Evolutionary conservation across 257 asterid species (phyloP).

Genomic region (Perilla frutescens): DNA sequence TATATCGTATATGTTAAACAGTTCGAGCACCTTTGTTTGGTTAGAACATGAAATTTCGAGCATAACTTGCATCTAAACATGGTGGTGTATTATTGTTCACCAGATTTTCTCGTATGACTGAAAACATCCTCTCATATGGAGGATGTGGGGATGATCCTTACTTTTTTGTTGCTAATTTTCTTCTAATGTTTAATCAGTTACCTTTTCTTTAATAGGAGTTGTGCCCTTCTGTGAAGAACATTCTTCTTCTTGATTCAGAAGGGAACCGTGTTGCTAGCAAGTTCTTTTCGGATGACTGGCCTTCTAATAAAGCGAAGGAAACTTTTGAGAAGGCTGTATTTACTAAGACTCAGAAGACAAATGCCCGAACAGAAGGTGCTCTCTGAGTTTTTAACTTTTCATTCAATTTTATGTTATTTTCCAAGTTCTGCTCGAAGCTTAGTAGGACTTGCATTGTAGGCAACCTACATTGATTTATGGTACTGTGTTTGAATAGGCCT

Average conservation of each 20-base stretch:
- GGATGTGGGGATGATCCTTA: conserved; percentile 1
- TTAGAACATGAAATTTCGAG: not conserved
- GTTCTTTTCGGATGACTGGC: conserved; percentile 84
- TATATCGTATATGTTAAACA: not conserved
- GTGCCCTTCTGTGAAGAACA: conserved; percentile 70
- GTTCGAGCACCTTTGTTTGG: not conserved
- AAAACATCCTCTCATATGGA: not conserved
- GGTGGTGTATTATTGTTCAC: not conserved
- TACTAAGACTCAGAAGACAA: conserved; percentile 77
- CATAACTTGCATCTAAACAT: not conserved
- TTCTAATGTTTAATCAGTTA: conserved; percentile 18
- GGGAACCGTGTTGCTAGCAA: conserved; percentile 81
- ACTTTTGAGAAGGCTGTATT: conserved; percentile 77
- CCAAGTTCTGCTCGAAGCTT: not conserved
- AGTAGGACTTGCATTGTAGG: conserved; percentile 8
- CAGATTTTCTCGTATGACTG: not conserved
- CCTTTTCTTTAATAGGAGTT: conserved; percentile 53
- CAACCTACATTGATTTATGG: not conserved
- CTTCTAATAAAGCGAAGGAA: conserved; percentile 68
- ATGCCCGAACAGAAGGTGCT: conserved; percentile 83
- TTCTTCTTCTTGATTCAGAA: conserved; percentile 82
- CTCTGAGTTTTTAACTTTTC: not conserved
- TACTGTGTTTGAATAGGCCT: not conserved
- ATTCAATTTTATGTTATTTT: not conserved
- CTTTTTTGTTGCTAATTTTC: not conserved